These are phyloP conservation scores for Syzygium jambos DNA, from an alignment of 345 rosid species.

Conservation along the genomic window DNA sequence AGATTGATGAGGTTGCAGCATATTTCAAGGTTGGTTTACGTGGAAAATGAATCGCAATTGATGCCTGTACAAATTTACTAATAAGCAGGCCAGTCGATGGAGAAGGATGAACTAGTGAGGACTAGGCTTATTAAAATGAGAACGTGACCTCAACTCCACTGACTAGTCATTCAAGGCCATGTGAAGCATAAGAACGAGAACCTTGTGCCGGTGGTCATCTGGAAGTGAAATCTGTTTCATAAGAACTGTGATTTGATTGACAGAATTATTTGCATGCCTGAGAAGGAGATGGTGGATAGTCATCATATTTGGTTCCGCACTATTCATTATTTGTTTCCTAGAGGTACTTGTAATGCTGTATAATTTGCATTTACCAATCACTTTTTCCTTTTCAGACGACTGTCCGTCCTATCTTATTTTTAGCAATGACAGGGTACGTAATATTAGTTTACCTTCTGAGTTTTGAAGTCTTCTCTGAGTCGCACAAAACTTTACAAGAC, in stretches of 20 bases:
- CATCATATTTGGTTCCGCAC: not conserved
- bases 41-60: not conserved
- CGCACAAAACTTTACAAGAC: not conserved
- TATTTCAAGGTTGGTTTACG: not conserved
- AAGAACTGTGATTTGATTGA: not conserved
- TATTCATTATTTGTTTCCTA: not conserved
- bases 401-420: not conserved
- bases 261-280: not conserved
- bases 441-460: not conserved
- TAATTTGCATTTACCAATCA: not conserved
- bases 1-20: not conserved
- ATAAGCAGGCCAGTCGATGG: not conserved
- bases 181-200: not conserved
- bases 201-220: not conserved
- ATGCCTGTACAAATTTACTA: not conserved
- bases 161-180: not conserved
- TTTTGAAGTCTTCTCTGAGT: not conserved
- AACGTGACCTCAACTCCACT: not conserved
- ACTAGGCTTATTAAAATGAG: not conserved
- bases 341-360: not conserved
- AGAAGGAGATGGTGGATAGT: not conserved
- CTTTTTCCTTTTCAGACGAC: not conserved
- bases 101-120: not conserved
- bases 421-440: not conserved
- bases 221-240: not conserved